Evolutionary conservation across 1,139 yeast species (phyloP).

Genomic region (Sugiyamaella japonica): DNA sequence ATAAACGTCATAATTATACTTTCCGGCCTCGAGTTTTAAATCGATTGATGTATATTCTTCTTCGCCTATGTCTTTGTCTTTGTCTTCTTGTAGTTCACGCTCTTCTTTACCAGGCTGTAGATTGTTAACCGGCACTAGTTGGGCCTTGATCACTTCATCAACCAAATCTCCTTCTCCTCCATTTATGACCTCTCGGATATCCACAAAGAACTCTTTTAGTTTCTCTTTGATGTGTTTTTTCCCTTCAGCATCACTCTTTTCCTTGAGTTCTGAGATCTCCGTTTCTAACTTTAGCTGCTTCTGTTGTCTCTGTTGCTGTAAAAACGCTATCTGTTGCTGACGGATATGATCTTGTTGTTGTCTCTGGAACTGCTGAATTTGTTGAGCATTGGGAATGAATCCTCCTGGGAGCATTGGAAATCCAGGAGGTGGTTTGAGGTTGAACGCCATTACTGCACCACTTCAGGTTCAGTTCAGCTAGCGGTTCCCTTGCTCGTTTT

Average conservation of each 20-base stretch:
- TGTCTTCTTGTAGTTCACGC: not conserved
- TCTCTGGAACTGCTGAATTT: conserved; percentile 12
- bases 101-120: conserved; percentile 5
- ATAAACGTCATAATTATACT: conserved; percentile 24
- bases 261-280: not conserved
- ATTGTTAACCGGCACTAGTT: conserved; percentile 12
- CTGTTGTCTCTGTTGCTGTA: conserved; percentile 14
- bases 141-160: conserved; percentile 10
- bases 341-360: conserved; percentile 14
- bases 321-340: conserved; percentile 11
- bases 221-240: not conserved
- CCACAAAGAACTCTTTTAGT: conserved; percentile 9
- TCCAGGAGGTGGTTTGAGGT: conserved; percentile 2
- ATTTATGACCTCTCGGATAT: conserved; percentile 4
- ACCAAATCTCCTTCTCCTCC: conserved; percentile 4
- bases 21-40: conserved; percentile 20
- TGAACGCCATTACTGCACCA: conserved; percentile 2
- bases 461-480: not conserved
- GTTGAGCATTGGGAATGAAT: conserved; percentile 10
- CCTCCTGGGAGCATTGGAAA: conserved; percentile 14
- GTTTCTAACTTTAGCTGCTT: conserved; percentile 7
- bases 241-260: not conserved
- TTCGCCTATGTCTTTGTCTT: not conserved
- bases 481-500: not conserved
- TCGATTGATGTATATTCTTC: conserved; percentile 17